These are phyloP conservation scores for Auricularia sp. DNA, from an alignment of 768 basidiomycete genomes.

Conservation along the genomic window DNA sequence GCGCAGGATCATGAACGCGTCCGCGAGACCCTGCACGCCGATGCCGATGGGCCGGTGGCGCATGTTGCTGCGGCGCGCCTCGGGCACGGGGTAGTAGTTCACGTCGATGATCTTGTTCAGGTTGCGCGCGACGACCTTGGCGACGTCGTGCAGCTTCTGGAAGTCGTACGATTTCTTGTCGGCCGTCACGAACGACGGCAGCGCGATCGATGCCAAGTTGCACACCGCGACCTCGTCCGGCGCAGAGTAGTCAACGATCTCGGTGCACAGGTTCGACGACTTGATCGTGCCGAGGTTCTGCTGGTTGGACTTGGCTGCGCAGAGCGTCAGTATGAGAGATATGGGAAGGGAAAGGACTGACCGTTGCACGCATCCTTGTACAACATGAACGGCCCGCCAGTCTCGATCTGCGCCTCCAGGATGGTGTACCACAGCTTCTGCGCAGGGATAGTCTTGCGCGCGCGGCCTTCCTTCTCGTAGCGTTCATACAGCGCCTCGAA, in stretches of 20 bases:
- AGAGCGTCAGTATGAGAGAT: slow-evolving; percentile 2
- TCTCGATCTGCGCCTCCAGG: slow-evolving; percentile 94
- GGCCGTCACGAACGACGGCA: slow-evolving; percentile 72
- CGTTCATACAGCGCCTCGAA: slow-evolving; percentile 78
- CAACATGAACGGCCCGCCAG: slow-evolving; percentile 97
- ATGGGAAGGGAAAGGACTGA: slow-evolving; percentile 25
- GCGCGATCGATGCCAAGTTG: slow-evolving; percentile 93
- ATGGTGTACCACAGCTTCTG: slow-evolving; percentile 99
- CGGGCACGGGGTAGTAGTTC: slow-evolving; percentile 92
- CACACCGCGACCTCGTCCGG: slow-evolving; percentile 98
- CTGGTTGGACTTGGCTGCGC: slow-evolving; percentile 89
- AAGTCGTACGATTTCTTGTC: slow-evolving; percentile 61
- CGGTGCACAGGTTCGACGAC: slow-evolving; percentile 97
- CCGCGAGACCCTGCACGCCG: slow-evolving; percentile 96
- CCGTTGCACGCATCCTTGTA: slow-evolving; percentile 96
- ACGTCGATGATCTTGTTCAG: slow-evolving; percentile 89
- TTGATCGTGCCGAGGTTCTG: slow-evolving; percentile 98
- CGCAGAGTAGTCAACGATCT: slow-evolving; percentile 96
- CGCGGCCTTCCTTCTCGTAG: slow-evolving; percentile 86
- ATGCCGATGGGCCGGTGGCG: slow-evolving; percentile 96
- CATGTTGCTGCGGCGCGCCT: slow-evolving; percentile 88
- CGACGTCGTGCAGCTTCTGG: slow-evolving; percentile 85
- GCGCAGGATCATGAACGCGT: slow-evolving; percentile 94
- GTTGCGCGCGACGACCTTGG: slow-evolving; percentile 88
- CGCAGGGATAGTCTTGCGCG: slow-evolving; percentile 75